phyloP scores from a whole-genome alignment of 2,329 filamentous ascomycete species.

The Akanthomyces muscarius region DNA sequence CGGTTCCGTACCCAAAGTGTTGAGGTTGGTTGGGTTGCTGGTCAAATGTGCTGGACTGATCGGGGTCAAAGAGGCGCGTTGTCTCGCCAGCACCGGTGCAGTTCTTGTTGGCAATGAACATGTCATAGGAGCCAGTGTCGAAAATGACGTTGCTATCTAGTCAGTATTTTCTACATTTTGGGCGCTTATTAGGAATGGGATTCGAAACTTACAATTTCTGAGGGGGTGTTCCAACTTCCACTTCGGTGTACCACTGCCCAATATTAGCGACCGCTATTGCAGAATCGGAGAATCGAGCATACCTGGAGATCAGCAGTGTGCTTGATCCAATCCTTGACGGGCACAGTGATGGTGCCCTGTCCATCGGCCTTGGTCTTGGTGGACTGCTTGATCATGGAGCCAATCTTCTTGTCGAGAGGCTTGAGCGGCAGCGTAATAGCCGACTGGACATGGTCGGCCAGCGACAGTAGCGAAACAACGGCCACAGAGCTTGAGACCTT shows the following conservation, averaged over 20 bases:
- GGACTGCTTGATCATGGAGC: slow-evolving; percentile 6
- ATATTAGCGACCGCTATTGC: background rate
- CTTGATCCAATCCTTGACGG: slow-evolving; percentile 14
- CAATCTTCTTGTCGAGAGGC: slow-evolving; percentile 6
- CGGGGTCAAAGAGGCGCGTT: slow-evolving; percentile 26
- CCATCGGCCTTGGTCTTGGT: background rate
- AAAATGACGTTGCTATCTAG: slow-evolving; percentile 28
- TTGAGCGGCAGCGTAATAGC: slow-evolving; percentile 13
- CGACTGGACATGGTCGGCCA: slow-evolving; percentile 14
- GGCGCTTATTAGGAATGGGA: background rate
- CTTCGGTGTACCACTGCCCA: slow-evolving; percentile 13
- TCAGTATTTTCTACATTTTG: background rate
- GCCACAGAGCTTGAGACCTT: slow-evolving; percentile 3
- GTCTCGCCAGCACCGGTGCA: slow-evolving; percentile 27
- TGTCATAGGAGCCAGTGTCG: slow-evolving; percentile 29
- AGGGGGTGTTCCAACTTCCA: slow-evolving; percentile 21
- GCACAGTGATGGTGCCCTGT: background rate
- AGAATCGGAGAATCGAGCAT: background rate
- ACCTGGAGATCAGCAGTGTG: slow-evolving; percentile 15
- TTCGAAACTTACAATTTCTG: slow-evolving; percentile 28
- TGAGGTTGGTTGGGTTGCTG: slow-evolving; percentile 20
- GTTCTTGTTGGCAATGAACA: slow-evolving; percentile 27
- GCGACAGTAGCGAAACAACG: slow-evolving; percentile 10
- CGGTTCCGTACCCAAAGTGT: slow-evolving; percentile 25
- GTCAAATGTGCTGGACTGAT: slow-evolving; percentile 28